Conservation (phyloP, 441 rosid genomes). For the Erysimum pusillum region DNA sequence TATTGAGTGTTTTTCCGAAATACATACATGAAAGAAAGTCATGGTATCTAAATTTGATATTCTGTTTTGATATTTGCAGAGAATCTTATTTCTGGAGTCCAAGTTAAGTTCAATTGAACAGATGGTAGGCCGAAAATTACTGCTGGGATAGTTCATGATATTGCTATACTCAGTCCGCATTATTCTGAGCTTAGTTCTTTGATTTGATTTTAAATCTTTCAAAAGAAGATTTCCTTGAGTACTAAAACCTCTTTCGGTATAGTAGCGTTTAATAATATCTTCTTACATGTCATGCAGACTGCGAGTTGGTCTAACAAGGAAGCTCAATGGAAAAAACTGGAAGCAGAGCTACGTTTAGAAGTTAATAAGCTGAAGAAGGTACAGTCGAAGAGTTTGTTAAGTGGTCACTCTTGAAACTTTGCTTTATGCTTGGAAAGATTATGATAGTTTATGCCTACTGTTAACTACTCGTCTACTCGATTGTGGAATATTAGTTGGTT, state of each 20-base stretch:
- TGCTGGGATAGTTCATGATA: conserved; percentile 1
- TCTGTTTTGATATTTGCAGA: conserved; percentile 52
- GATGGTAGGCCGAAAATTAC: conserved; percentile 53
- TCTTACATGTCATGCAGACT: conserved; percentile 48
- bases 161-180: background rate
- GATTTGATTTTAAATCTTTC: background rate
- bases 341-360: conserved; percentile 54
- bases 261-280: conserved; percentile 4
- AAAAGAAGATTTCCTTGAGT: background rate
- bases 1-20: background rate
- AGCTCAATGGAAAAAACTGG: conserved; percentile 59
- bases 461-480: background rate
- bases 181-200: conserved; percentile 15
- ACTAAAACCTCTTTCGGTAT: background rate
- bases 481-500: background rate
- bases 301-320: conserved; percentile 58
- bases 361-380: conserved; percentile 61
- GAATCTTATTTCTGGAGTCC: conserved; percentile 68
- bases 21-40: conserved; percentile 9
- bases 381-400: conserved; percentile 16
- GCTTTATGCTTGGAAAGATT: background rate
- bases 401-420: conserved; percentile 17
- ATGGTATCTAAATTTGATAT: conserved; percentile 22
- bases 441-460: background rate
- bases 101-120: conserved; percentile 68